Evolutionary conservation across 2,329 filamentous ascomycete genomes (phyloP).

Genomic region (Zymoseptoria tritici): DNA sequence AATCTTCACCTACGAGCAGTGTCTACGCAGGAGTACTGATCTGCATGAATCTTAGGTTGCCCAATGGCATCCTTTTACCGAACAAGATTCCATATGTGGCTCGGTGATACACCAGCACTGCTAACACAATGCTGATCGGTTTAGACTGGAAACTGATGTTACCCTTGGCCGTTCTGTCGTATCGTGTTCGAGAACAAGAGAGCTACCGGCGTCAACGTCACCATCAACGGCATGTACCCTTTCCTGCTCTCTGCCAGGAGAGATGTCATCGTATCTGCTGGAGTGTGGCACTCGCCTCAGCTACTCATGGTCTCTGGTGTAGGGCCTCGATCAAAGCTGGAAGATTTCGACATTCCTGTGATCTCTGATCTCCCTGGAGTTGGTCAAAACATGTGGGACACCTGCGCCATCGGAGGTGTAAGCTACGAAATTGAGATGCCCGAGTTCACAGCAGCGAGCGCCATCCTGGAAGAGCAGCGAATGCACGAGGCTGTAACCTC

Average conservation of each 20-base stretch:
- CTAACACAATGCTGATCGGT: not conserved
- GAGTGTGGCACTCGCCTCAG: conserved; percentile 27
- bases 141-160: no score
- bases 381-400: conserved; percentile 45
- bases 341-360: conserved; percentile 37
- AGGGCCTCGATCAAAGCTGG: conserved; percentile 32
- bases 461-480: not conserved
- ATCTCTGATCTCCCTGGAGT: conserved; percentile 44
- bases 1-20: not conserved
- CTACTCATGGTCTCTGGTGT: conserved; percentile 28
- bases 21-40: not conserved
- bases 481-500: conserved; percentile 6
- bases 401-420: conserved; percentile 17
- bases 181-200: conserved; percentile 27
- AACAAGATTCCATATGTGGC: not conserved
- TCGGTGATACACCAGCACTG: not conserved
- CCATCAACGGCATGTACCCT: conserved; percentile 18
- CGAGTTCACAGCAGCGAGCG: conserved; percentile 8
- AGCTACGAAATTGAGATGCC: conserved; percentile 7
- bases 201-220: conserved; percentile 20
- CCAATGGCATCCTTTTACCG: not conserved
- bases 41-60: not conserved
- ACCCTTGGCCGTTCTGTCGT: not conserved
- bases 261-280: conserved; percentile 29
- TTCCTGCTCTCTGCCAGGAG: conserved; percentile 25